Conservation (phyloP, 225 moss, liverwort and hornwort species). For the Pseudoscleropodium purum region DNA sequence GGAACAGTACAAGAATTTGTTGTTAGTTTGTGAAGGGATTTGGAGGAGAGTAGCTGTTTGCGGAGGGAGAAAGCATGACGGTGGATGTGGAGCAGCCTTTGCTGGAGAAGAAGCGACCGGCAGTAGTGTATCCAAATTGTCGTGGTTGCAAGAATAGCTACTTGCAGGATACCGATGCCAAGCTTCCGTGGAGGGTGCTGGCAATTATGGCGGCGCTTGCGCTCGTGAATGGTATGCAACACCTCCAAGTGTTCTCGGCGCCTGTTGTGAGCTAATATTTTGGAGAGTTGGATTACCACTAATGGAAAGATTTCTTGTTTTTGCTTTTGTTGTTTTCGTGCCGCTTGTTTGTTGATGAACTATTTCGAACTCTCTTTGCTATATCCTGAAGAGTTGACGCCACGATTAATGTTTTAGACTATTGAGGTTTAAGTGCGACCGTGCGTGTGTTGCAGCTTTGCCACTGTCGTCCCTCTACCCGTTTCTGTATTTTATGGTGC, state of each 20-base stretch:
- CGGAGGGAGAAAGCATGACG: neutral
- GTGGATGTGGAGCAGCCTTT: neutral
- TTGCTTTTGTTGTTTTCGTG: neutral
- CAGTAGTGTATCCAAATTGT: neutral
- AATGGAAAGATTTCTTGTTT: neutral
- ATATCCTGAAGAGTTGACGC: neutral
- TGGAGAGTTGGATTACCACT: too few species aligned
- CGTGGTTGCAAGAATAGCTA: neutral
- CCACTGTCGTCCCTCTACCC: slow-evolving; percentile 79
- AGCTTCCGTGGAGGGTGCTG: neutral
- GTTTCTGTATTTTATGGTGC: slow-evolving; percentile 89
- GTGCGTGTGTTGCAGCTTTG: slow-evolving; percentile 46
- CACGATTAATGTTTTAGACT: neutral
- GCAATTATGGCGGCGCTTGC: neutral
- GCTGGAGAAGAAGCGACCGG: neutral
- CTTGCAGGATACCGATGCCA: neutral
- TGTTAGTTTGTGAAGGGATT: neutral
- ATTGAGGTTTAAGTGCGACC: neutral
- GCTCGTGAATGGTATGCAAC: too few species aligned
- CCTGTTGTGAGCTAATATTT: too few species aligned
- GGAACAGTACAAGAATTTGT: neutral
- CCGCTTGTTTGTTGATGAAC: neutral
- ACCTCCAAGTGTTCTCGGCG: too few species aligned
- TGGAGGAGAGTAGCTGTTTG: neutral
- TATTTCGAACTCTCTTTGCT: neutral